phyloP scores from a whole-genome alignment of 2,329 filamentous ascomycete genomes.

The Neophaeococcomyces mojaviensis region DNA sequence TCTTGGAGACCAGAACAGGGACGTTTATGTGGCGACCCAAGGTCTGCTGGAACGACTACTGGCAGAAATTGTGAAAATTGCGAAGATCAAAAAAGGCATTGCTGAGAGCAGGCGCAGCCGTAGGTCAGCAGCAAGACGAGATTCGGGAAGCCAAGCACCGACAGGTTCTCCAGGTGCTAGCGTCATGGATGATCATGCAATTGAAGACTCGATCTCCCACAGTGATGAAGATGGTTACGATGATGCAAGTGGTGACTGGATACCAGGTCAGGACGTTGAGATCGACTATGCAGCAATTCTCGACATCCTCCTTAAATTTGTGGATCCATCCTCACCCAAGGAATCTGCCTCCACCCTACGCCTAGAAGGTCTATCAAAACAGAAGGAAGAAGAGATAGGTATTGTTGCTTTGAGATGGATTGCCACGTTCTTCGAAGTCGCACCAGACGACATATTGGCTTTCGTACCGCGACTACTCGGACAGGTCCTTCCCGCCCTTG shows the following conservation, averaged over 20 bases:
- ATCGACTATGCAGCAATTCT: conserved; percentile 89
- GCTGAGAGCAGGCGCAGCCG: conserved; percentile 75
- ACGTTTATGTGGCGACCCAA: conserved; percentile 93
- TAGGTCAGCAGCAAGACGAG: conserved; percentile 10
- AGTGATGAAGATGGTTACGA: conserved; percentile 49
- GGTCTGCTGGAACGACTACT: conserved; percentile 82
- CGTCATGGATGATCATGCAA: conserved; percentile 21
- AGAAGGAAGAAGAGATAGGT: conserved; percentile 70
- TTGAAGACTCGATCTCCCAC: conserved; percentile 33
- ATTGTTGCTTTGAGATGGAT: conserved; percentile 91
- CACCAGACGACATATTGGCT: conserved; percentile 87
- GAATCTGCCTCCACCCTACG: conserved; percentile 16
- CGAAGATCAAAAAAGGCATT: conserved; percentile 84
- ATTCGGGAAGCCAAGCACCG: conserved; percentile 24
- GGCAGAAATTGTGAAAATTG: conserved; percentile 88
- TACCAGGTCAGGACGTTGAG: conserved; percentile 92
- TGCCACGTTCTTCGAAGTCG: conserved; percentile 92
- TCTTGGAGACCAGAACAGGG: conserved; percentile 79
- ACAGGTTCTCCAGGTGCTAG: conserved; percentile 22
- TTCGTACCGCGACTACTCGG: conserved; percentile 90
- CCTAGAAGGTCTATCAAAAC: conserved; percentile 37
- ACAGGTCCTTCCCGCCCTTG: conserved; percentile 88
- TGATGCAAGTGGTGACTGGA: conserved; percentile 63
- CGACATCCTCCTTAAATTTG: conserved; percentile 80
- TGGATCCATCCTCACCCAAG: conserved; percentile 46